These are phyloP conservation scores for Fusarium phyllophilum DNA, from an alignment of 2,329 filamentous ascomycete genomes.

Conservation along the genomic window DNA sequence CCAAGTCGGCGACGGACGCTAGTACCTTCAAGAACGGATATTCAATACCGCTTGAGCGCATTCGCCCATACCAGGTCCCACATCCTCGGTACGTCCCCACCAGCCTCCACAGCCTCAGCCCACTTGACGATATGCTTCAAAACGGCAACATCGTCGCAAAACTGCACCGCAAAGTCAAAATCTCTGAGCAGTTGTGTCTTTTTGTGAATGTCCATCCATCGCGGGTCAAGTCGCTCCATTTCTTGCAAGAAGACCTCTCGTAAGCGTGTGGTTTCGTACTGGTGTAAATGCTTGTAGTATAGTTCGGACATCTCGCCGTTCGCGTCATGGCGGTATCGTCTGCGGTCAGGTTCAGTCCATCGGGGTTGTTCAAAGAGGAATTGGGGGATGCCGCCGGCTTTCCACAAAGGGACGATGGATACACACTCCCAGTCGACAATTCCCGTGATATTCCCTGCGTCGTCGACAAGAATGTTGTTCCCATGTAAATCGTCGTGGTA, in stretches of 20 bases:
- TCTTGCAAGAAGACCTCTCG: slow-evolving; percentile 44
- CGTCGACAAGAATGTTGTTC: slow-evolving; percentile 54
- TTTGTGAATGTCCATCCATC: slow-evolving; percentile 42
- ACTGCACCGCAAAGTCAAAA: slow-evolving; percentile 19
- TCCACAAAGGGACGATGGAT: slow-evolving; percentile 53
- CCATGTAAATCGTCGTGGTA: slow-evolving; percentile 50
- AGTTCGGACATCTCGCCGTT: slow-evolving; percentile 21
- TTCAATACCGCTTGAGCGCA: neutral
- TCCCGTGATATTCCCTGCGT: slow-evolving; percentile 48
- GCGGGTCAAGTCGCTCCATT: slow-evolving; percentile 46
- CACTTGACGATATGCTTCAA: slow-evolving; percentile 7
- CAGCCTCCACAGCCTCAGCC: neutral
- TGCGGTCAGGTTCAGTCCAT: slow-evolving; percentile 14
- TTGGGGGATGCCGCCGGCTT: slow-evolving; percentile 46
- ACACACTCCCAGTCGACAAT: slow-evolving; percentile 58
- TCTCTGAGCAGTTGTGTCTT: slow-evolving; percentile 2
- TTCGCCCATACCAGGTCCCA: neutral
- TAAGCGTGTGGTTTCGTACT: slow-evolving; percentile 53
- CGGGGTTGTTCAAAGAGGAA: slow-evolving; percentile 47
- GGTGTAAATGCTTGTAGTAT: slow-evolving; percentile 52
- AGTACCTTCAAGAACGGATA: neutral
- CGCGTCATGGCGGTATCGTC: slow-evolving; percentile 28
- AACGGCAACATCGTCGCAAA: slow-evolving; percentile 3
- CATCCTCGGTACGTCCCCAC: neutral
- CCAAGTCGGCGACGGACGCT: accelerated